Evolutionary conservation across 441 rosid genomes (phyloP), one percentile per base, ranked within the genome.

Genomic region (Gossypium lobatum): DNA sequence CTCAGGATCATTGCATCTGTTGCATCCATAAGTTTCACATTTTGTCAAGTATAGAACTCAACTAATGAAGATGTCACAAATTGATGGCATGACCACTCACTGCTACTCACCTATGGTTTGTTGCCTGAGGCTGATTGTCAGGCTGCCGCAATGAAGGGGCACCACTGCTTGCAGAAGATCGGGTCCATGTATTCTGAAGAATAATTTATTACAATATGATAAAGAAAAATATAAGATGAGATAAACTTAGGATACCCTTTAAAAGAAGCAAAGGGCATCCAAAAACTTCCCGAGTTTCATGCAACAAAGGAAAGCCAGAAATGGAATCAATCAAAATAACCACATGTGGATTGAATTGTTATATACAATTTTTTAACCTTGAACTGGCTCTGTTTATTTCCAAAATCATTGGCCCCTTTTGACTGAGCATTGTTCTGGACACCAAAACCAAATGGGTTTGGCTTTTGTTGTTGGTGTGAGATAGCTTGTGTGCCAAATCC

Each of bases 381-480:
- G 66, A 79, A 86, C 42, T 92, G 95, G 69, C 85, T 85, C 58
- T 79, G 77, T 78, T 76, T 81, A 25, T 66, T 83, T 10, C 77
- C 85, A 63, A 72, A 77, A 60, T 70, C 79, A 63, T 74, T 75
- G 64, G 81, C 52, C 52, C 73, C 79, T 76, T 79, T 81, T 4
- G 82, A 65, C 69, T 79, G 86, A 80, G 76, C n/a, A 65, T 64
- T 79, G 69, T 46, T 37, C 81, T 84, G 88, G 72, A 87, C 95
- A 73, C 98, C 99, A 76, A 95, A 95, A 69, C 98, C 98, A 74
- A 88, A 94, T 58, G 96, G 92, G 66, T 88, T 93, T 0, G 84
- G 80, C 39, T 76, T 85, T 54, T 75, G 85, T 64, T 28, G 78
- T 6, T 83, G 88, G 62, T 79, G 76, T 20, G 80, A 74, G 63